phyloP scores from a whole-genome alignment of 495 filamentous ascomycete genomes.

The Lasiosphaeria ovina region DNA sequence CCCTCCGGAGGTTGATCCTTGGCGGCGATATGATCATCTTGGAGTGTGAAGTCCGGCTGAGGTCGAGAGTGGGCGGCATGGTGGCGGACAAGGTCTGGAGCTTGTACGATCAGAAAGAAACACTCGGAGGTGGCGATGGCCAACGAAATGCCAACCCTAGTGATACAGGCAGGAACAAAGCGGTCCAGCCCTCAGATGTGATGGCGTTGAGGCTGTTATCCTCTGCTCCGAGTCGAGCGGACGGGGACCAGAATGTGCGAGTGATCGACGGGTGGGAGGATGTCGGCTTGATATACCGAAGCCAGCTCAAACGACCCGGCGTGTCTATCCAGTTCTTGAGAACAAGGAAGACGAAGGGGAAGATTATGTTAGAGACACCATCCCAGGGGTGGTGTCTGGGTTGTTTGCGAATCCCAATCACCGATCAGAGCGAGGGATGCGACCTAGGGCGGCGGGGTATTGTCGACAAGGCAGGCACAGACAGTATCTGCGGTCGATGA shows the following conservation, averaged over 20 bases:
- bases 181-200: conserved; percentile 1
- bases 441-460: no score
- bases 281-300: neutral
- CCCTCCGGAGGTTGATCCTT: conserved; percentile 50
- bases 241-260: neutral
- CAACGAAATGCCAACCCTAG: conserved; percentile 4
- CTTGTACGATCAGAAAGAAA: neutral
- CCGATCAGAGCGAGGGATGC: no score
- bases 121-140: neutral
- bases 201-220: neutral
- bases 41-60: conserved; percentile 45
- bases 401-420: no score
- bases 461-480: no score
- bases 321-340: no score
- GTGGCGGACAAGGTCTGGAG: conserved; percentile 5
- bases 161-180: neutral
- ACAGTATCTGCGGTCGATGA: no score
- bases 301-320: no score
- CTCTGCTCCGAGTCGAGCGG: neutral
- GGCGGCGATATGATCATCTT: conserved; percentile 51
- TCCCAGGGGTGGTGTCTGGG: no score
- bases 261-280: neutral
- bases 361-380: no score
- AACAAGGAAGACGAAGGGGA: no score
- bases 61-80: conserved; percentile 52